Evolutionary conservation across 208 protist species (phyloP), one percentile per base, ranked within the genome.

Genomic region (Leishmania turanica): DNA sequence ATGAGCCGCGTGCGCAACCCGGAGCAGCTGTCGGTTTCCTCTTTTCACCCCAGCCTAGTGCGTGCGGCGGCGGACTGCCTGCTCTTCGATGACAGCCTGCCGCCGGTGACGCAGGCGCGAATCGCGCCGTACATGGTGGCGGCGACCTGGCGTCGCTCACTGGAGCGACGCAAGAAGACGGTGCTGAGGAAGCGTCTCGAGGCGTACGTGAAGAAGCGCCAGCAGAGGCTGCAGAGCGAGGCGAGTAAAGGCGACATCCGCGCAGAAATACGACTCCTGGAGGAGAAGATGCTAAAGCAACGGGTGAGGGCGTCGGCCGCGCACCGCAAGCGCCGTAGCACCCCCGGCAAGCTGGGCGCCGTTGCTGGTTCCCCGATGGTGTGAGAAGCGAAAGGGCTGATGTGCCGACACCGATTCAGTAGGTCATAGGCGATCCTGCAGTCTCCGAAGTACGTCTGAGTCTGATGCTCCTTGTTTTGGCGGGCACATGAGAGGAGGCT

Each of bases 1-100:
- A 94, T 97, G 90, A 96, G 91, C 78, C 90, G 94, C 75, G 94
- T 97, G 77, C 85, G 91, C 74, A 96, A 96, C 79, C 94, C 94
- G 37, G 92, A 96, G 72, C 94, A 97, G 88, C 88, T 97, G 5
- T 92, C 86, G 17, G 76, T 97, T 31, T 91, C 91, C 13, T 85
- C 77, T 15, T 96, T 96, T 78, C 83, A 89, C 62, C 84, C 77
- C 24, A 62, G 80, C 13, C 88, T 96, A 11, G 92, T 97, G 56
- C 82, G 86, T 17, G 90, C 87, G 27, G 91, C 90, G 1, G 79
- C 92, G n/a, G 92, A 93, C 66, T 95, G 90, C 69, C 75, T 96
- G 0, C 71, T 96, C 0, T 97, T 96, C 80, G 95, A 97, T 60
- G 90, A 96, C 80, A 91, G 89, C 42, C 69, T 97, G 31, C 94